A percentile compares a stretch with the other conserved stretches of the same genome.
These are phyloP conservation scores for Penicillium sp. DNA, from an alignment of 2,329 filamentous ascomycete genomes.

Conservation along the genomic window DNA sequence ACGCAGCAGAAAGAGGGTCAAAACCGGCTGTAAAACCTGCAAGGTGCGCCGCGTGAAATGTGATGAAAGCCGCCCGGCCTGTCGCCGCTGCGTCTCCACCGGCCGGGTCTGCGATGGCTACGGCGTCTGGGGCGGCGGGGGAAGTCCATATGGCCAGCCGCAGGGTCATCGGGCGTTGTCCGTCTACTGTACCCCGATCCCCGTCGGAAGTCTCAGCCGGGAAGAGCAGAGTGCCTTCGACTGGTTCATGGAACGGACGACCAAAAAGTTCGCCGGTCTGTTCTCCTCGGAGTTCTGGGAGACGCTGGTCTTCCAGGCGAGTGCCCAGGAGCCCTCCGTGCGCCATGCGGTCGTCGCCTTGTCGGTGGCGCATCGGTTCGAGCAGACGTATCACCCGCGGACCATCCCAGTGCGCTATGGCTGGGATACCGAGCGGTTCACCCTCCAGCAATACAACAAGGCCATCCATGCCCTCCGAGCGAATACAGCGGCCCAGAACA, in stretches of 20 bases:
- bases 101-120: conserved; percentile 44
- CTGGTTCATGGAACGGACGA: conserved; percentile 28
- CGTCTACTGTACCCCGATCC: conserved; percentile 13
- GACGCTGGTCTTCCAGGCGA: conserved; percentile 40
- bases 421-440: conserved; percentile 29
- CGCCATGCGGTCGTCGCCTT: conserved; percentile 45
- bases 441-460: conserved; percentile 41
- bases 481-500: conserved; percentile 25
- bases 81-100: conserved; percentile 35
- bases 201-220: conserved; percentile 12
- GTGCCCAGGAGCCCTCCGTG: conserved; percentile 40
- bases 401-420: conserved; percentile 14
- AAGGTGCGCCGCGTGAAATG: conserved; percentile 36
- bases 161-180: conserved; percentile 18
- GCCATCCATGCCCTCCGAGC: conserved; percentile 38
- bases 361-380: conserved; percentile 35
- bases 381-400: conserved; percentile 7
- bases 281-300: conserved; percentile 42
- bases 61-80: conserved; percentile 41
- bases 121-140: conserved; percentile 43
- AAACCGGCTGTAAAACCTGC: conserved; percentile 34
- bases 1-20: conserved; percentile 15
- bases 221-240: conserved; percentile 29
- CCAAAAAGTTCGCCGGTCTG: conserved; percentile 36
- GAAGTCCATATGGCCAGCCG: conserved; percentile 24